These are phyloP conservation scores for Trametes sp. DNA, from an alignment of 1,284 basidiomycete genomes.

Conservation along the genomic window DNA sequence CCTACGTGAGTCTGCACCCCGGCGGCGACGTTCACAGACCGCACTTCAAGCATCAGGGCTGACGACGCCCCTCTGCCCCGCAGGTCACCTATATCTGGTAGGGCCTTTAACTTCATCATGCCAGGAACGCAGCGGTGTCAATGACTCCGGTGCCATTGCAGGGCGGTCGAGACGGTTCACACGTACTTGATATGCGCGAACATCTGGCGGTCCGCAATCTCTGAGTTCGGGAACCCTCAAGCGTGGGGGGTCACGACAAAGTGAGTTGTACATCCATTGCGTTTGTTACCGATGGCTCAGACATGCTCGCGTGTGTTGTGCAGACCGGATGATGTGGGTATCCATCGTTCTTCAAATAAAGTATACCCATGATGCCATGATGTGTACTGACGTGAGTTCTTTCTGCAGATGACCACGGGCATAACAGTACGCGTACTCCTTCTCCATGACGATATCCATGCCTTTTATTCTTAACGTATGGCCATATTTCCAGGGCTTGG, in stretches of 20 bases:
- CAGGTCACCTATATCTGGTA: constrained; percentile 4
- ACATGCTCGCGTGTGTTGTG: neutral
- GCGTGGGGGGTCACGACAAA: neutral
- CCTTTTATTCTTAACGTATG: neutral
- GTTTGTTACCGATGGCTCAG: neutral
- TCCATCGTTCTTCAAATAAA: too few species aligned
- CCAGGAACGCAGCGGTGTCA: neutral
- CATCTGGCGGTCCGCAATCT: neutral
- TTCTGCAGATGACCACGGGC: neutral
- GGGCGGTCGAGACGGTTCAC: neutral
- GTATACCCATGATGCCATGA: too few species aligned
- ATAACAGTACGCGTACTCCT: neutral
- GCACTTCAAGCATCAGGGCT: too few species aligned
- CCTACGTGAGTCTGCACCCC: neutral
- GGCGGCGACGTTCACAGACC: too few species aligned
- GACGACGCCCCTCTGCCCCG: neutral
- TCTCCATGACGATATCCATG: too few species aligned
- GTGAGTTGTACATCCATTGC: neutral
- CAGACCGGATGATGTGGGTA: neutral
- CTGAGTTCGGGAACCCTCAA: neutral
- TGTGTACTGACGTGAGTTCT: too few species aligned
- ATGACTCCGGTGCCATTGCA: neutral
- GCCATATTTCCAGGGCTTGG: neutral
- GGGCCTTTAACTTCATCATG: neutral
- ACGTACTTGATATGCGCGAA: neutral